These are phyloP conservation scores for Puccinia triticina DNA, from an alignment of 1,284 basidiomycete species.

Conservation along the genomic window DNA sequence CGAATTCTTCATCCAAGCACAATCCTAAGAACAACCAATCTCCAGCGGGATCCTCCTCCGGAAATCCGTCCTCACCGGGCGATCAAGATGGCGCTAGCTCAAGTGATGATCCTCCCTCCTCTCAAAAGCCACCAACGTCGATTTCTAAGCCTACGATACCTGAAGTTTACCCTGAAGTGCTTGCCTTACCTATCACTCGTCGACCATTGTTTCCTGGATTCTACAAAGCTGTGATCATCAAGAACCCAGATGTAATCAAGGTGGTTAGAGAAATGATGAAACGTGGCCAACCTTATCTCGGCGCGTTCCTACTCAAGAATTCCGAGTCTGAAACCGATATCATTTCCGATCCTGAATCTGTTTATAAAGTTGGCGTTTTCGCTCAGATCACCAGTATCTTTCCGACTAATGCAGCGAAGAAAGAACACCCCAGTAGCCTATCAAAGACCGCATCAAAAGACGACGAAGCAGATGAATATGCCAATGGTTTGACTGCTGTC, in stretches of 20 bases:
- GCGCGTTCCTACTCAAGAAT: conserved; percentile 95
- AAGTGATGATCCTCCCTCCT: conserved; percentile 35
- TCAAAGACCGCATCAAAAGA: conserved; percentile 62
- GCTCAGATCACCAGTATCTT: conserved; percentile 97
- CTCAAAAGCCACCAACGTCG: conserved; percentile 36
- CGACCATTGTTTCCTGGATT: conserved; percentile 96
- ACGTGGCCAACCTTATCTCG: conserved; percentile 94
- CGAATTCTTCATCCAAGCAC: conserved; percentile 23
- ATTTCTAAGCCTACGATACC: conserved; percentile 61
- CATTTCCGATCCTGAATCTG: conserved; percentile 82
- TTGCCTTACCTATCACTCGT: conserved; percentile 92
- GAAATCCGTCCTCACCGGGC: conserved; percentile 24
- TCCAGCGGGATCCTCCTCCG: conserved; percentile 11
- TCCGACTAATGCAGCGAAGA: conserved; percentile 65
- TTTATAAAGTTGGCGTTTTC: conserved; percentile 93
- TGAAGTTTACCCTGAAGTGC: conserved; percentile 86
- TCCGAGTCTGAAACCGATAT: conserved; percentile 89
- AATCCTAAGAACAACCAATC: conserved; percentile 14
- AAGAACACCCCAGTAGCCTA: conserved; percentile 49
- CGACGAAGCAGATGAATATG: conserved; percentile 62
- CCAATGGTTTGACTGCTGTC: conserved; percentile 89
- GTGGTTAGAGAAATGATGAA: conserved; percentile 96
- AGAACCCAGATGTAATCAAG: conserved; percentile 85
- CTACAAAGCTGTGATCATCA: conserved; percentile 93
- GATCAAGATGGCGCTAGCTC: conserved; percentile 33